Conservation (phyloP, 2,329 filamentous ascomycete species). For the Curvularia sp. region DNA sequence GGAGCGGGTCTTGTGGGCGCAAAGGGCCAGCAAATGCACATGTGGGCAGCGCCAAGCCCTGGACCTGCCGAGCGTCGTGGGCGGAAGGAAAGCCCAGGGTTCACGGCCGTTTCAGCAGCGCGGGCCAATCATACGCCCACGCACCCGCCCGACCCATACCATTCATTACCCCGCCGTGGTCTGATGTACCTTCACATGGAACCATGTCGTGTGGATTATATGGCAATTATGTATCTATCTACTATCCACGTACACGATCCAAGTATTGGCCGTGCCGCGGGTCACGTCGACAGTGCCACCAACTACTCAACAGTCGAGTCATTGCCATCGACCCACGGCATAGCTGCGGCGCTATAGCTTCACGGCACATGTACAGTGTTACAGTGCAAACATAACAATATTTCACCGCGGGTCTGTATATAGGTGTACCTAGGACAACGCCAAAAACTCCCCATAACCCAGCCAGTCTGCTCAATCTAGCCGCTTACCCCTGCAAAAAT, state of each 20-base stretch:
- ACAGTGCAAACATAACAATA: not conserved
- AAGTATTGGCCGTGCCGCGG: not conserved
- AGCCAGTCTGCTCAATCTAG: not conserved
- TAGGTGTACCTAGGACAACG: not conserved
- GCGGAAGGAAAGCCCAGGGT: constrained; percentile 15
- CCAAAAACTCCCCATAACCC: not conserved
- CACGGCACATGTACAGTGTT: not conserved
- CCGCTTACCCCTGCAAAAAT: not conserved
- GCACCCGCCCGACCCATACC: constrained; percentile 12
- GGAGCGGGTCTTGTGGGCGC: constrained; percentile 8
- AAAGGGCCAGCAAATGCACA: constrained; percentile 47
- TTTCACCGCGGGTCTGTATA: not conserved
- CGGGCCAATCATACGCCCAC: constrained; percentile 22
- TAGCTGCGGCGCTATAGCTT: not conserved
- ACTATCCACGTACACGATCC: not conserved
- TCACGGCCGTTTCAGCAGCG: constrained; percentile 14
- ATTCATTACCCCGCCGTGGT: constrained; percentile 27
- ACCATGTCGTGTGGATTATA: not conserved
- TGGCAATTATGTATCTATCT: too few relatives aligned
- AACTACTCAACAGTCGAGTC: not conserved
- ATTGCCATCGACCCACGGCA: not conserved
- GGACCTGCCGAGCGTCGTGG: constrained; percentile 21
- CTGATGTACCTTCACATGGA: constrained; percentile 8
- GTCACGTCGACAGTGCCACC: not conserved
- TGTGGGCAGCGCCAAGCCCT: constrained; percentile 27